A percentile compares a stretch with the other conserved stretches of the same genome.
Conservation (phyloP, 2,329 filamentous ascomycete genomes). For the Penicillium sclerotiorum region DNA sequence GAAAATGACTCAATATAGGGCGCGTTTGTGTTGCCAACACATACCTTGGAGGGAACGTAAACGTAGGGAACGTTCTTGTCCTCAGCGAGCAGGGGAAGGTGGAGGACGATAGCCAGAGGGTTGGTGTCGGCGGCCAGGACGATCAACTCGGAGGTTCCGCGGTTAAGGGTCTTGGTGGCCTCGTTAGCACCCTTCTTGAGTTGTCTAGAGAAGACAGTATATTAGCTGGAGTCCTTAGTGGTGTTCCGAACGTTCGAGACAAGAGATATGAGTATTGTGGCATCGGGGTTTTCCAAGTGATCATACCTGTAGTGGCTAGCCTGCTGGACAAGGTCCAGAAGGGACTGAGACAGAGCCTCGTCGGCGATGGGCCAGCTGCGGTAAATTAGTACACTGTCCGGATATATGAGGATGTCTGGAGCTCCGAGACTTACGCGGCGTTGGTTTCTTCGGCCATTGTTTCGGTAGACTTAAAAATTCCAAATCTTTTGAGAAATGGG, state of each 20-base stretch:
- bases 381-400: not conserved
- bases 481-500: slow-evolving; percentile 31
- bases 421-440: slow-evolving; percentile 27
- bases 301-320: slow-evolving; percentile 54
- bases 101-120: slow-evolving; percentile 84
- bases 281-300: too few species aligned
- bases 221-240: too few species aligned
- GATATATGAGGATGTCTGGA: too few species aligned
- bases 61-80: slow-evolving; percentile 72
- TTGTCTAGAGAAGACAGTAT: too few species aligned
- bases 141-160: slow-evolving; percentile 86
- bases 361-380: slow-evolving; percentile 73
- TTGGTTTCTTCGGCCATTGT: slow-evolving; percentile 37
- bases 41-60: slow-evolving; percentile 74
- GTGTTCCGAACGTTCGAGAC: too few species aligned
- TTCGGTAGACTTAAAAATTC: slow-evolving; percentile 18
- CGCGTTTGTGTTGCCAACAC: too few species aligned
- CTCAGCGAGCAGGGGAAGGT: slow-evolving; percentile 86
- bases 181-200: slow-evolving; percentile 90
- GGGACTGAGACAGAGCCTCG: slow-evolving; percentile 73
- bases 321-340: slow-evolving; percentile 80
- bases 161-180: slow-evolving; percentile 83
- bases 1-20: too few species aligned
- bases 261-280: too few species aligned
- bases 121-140: slow-evolving; percentile 86